phyloP scores from a whole-genome alignment of 169 alveolate genomes.

The Plasmodium knowlesi region DNA sequence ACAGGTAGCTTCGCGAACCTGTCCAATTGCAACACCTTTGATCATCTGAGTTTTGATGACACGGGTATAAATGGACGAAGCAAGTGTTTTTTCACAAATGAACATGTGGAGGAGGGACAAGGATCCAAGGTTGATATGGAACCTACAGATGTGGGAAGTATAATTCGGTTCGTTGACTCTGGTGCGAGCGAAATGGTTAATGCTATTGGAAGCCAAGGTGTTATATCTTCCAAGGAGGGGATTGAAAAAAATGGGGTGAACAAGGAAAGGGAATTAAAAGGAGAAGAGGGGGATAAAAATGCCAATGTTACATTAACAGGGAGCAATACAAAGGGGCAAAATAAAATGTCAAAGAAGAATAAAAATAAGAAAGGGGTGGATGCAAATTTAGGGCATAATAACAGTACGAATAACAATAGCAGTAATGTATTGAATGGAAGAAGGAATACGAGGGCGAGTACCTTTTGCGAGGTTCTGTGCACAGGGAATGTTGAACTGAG shows the following conservation, averaged over 20 bases:
- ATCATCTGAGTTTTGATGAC: slow-evolving; percentile 51
- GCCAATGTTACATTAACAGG: not conserved
- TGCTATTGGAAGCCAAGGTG: not conserved
- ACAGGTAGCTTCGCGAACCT: not conserved
- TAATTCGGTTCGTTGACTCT: not conserved
- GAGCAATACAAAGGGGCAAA: not conserved
- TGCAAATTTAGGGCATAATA: not conserved
- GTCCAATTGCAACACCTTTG: slow-evolving; percentile 47
- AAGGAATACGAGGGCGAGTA: not conserved
- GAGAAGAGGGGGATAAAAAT: not conserved
- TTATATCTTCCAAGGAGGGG: not conserved
- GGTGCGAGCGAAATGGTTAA: not conserved
- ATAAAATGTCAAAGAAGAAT: slow-evolving; percentile 15
- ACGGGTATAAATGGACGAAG: not conserved
- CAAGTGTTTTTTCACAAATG: slow-evolving; percentile 12
- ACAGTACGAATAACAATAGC: not conserved
- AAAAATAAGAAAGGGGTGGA: slow-evolving; percentile 18
- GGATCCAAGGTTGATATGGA: not conserved
- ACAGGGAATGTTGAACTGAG: not conserved
- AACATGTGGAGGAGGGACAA: slow-evolving; percentile 16
- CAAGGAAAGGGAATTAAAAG: not conserved
- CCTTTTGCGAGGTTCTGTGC: not conserved
- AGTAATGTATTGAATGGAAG: not conserved
- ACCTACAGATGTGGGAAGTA: not conserved
- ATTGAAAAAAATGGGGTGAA: not conserved